Percentiles rank a stretch among this genome's conserved stretches.
These are phyloP conservation scores for Magnolia kwangsiensis DNA, from an alignment of 164 flowering plant genomes.

Conservation along the genomic window DNA sequence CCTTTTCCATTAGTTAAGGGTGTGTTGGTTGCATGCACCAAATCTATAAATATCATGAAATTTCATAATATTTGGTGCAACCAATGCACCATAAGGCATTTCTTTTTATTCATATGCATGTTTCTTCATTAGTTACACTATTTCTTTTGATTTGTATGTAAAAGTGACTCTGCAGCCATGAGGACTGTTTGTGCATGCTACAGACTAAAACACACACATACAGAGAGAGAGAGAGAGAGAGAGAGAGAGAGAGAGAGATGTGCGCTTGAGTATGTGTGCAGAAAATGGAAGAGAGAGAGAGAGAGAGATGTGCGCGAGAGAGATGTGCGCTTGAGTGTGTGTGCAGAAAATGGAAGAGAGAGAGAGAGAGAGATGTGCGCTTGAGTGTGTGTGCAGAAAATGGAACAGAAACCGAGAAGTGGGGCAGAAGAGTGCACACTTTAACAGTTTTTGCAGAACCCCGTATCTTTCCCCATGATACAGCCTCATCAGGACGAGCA, in stretches of 20 bases:
- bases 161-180: no score
- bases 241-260: background rate
- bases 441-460: constrained; percentile 85
- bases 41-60: no score
- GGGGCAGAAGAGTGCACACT: constrained; percentile 33
- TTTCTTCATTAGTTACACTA: no score
- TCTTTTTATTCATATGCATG: no score
- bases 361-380: background rate
- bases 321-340: no score
- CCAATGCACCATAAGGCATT: no score
- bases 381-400: background rate
- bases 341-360: background rate
- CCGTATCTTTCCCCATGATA: constrained; percentile 10
- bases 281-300: background rate
- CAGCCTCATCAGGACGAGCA: constrained; percentile 95
- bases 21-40: no score
- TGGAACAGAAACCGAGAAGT: background rate
- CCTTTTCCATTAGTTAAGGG: no score
- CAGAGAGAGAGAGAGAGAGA: background rate
- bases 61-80: no score
- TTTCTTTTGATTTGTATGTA: no score
- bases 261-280: no score
- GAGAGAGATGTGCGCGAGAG: no score
- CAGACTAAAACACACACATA: background rate
- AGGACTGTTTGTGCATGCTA: background rate